Evolutionary conservation across 202 grass and related monocot genomes (phyloP), one percentile per base, ranked within the genome.

Genomic region (Elaeis oleifera): DNA sequence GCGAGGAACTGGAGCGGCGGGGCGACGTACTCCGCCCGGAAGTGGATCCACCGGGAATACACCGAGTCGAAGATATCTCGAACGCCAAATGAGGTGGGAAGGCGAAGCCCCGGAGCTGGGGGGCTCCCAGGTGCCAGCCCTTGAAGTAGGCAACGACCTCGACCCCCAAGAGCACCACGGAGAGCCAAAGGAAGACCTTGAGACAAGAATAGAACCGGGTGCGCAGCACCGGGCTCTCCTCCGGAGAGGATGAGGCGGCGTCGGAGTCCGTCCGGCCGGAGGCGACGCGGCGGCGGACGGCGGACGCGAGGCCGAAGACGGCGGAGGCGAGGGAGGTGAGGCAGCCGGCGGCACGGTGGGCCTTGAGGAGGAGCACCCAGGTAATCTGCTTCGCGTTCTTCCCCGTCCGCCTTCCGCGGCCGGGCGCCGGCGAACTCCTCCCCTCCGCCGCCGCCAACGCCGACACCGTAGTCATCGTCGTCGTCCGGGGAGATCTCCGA

Each of bases 301-400:
- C 82, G 3, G 94, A 82, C 6, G 87, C 91, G 1, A 96, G 71
- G 19, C 83, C 84, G 7, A 91, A 65, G 59, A 83, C 80, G 14
- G 87, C 79, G 14, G 91, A 81, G 6, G 84, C 88, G 7, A 82
- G 81, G 16, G 79, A 82, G 11, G 88, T 97, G 57, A 97, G 87
- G 14, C 94, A 82, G 17, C 94, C 92, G 0, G 92, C 92, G 0
- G 92, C 87, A 19, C 84, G 84, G 79, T 91, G 92, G 54, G 92
- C 92, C 84, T 91, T 97, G 51, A 97, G 79, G 31, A 97, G 82
- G 69, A 97, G 76, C 51, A 92, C 94, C 94, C 94, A 97, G 56
- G 88, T 97, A 71, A 97, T 92, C 71, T 97, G 94, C 51, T 84
- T 84, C 53, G 94, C 88, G 69, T 97, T 97, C 88, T 89, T 97